phyloP scores from a whole-genome alignment of 768 basidiomycete species.

The Russula foetens region DNA sequence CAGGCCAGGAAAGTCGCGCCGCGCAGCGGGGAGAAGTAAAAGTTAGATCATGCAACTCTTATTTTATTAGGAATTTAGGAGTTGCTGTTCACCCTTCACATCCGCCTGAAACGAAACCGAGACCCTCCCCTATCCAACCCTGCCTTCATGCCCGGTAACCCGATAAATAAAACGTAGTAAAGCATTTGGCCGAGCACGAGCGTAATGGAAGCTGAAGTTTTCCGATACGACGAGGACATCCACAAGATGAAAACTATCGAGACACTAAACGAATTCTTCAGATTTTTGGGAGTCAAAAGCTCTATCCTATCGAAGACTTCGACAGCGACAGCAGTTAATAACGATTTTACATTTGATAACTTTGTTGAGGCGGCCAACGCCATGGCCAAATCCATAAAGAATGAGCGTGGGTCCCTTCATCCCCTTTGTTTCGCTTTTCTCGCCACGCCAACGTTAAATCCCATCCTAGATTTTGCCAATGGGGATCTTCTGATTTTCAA shows the following conservation, averaged over 20 bases:
- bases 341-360: not conserved
- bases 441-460: not conserved
- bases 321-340: not conserved
- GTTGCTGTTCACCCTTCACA: too few species aligned
- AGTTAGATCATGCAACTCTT: constrained; percentile 16
- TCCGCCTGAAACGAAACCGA: too few species aligned
- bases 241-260: too few species aligned
- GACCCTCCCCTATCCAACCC: too few species aligned
- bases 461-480: too few species aligned
- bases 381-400: not conserved
- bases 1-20: constrained; percentile 53
- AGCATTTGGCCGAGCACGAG: too few species aligned
- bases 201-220: too few species aligned
- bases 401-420: not conserved
- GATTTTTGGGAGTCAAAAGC: not conserved
- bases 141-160: too few species aligned
- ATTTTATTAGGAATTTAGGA: too few species aligned
- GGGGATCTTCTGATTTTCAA: not conserved
- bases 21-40: constrained; percentile 34
- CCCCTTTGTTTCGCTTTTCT: not conserved
- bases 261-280: not conserved
- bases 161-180: too few species aligned
- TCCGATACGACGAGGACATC: too few species aligned
- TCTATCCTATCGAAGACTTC: not conserved
- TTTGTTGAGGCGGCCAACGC: not conserved